Base-by-base conservation (phyloP, 768 basidiomycete genomes). In the Russula abietina region DNA sequence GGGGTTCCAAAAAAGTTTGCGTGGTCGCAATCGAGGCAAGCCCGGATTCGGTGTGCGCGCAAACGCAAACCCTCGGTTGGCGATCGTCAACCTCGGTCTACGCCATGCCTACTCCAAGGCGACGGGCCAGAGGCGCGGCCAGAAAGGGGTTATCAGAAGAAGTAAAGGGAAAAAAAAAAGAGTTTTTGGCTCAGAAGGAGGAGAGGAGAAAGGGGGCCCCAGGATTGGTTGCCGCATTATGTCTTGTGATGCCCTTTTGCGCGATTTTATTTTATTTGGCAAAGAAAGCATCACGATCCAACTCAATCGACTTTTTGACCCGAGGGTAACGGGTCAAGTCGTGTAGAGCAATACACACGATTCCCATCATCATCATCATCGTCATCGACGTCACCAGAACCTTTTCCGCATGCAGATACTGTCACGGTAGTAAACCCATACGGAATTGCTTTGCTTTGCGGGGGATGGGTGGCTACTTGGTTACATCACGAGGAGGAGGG, bases 221-320 rank as follows among this genome's bases (percentile, higher is more conserved):
- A n/a, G 43, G 19, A 36, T 45, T 45, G n/a, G 45, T 46, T 22
- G 45, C 45, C 45, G 45, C 3, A 30, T 2, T 5, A 9, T 11
- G 43, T 46, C n/a, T 46, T 46, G n/a, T 46, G 45, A 46, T 22
- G 19, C 1, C 4, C 10, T 1, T n/a, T 43, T 59, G 58, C 52
- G 58, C 58, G 28, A 52, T 43, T 59, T 59, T 59, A n/a, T n/a
- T n/a, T n/a, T n/a, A n/a, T n/a, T n/a, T 41, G 54, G 38, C 24
- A 17, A 39, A 36, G 1, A 1, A 5, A 14, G 32, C 14, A 11
- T 39, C 38, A 39, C 38, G 32, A 16, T 36, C 36, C 43, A 55
- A 55, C 60, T 61, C 54, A 49, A 61, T 61, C 54, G 12, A 36
- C 38, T 39, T 0, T 4, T 5, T 38, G 46, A 41, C 46, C 53